Conservation (phyloP, 2,329 filamentous ascomycete genomes). For the Berkeleyomyces basicola region DNA sequence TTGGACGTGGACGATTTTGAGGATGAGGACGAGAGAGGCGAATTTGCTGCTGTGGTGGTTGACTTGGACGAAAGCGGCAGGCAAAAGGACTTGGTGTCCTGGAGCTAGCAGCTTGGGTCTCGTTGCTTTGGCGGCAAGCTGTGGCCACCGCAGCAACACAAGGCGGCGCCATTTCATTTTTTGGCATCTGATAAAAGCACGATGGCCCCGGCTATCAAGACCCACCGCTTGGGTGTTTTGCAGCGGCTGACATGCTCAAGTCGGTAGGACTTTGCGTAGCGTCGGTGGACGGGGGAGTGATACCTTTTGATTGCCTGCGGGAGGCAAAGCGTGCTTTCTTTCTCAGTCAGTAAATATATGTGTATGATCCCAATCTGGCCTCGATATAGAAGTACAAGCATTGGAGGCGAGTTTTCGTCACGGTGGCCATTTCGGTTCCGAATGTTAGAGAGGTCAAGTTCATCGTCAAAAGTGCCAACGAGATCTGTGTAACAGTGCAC, state of each 20-base stretch:
- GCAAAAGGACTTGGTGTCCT: slow-evolving; percentile 35
- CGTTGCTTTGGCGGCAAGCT: not conserved
- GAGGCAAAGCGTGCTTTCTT: no score
- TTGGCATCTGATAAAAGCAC: not conserved
- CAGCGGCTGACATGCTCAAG: not conserved
- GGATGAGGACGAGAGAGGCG: slow-evolving; percentile 36
- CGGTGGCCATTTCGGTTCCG: no score
- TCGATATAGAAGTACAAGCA: no score
- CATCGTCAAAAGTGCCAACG: no score
- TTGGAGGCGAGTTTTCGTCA: no score
- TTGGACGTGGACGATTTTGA: slow-evolving; percentile 33
- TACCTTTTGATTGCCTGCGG: no score
- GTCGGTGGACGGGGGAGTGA: no score
- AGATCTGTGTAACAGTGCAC: no score
- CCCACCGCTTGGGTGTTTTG: not conserved
- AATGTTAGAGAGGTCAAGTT: no score
- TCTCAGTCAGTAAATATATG: no score
- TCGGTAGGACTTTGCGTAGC: not conserved
- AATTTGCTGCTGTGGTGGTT: slow-evolving; percentile 37
- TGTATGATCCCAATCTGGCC: no score
- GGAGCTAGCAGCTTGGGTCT: slow-evolving; percentile 18
- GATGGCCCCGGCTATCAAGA: not conserved
- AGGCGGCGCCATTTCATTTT: not conserved
- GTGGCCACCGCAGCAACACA: not conserved
- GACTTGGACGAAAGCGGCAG: slow-evolving; percentile 35